Conservation (phyloP, 768 basidiomycete species). For the Omphalotus guepiniiformis region DNA sequence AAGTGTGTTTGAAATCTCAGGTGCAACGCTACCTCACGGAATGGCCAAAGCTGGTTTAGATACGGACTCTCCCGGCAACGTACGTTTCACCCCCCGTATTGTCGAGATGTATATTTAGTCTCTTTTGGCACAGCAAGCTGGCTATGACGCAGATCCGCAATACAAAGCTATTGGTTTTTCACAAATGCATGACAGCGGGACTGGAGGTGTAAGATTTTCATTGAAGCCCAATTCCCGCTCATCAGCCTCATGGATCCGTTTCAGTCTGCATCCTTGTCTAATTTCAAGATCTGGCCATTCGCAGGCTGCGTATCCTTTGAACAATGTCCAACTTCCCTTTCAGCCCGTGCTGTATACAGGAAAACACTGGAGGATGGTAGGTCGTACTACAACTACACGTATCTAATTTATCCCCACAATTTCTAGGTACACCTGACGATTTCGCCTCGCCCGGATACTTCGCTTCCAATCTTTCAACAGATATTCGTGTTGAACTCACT, state of each 20-base stretch:
- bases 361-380: slow-evolving; percentile 48
- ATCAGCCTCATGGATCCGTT: neutral
- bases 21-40: slow-evolving; percentile 64
- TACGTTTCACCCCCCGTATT: slow-evolving; percentile 18
- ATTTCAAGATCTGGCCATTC: slow-evolving; percentile 60
- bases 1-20: slow-evolving; percentile 22
- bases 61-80: slow-evolving; percentile 60
- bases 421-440: slow-evolving; percentile 52
- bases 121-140: slow-evolving; percentile 33
- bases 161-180: slow-evolving; percentile 56
- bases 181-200: slow-evolving; percentile 58
- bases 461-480: slow-evolving; percentile 56
- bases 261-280: slow-evolving; percentile 50
- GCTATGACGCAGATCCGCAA: slow-evolving; percentile 40
- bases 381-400: too few species aligned
- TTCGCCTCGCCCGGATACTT: slow-evolving; percentile 68
- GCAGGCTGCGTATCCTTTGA: slow-evolving; percentile 45
- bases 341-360: slow-evolving; percentile 40
- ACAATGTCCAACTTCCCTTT: slow-evolving; percentile 46
- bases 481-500: slow-evolving; percentile 56
- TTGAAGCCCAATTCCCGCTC: too few species aligned
- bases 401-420: neutral
- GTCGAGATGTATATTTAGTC: neutral
- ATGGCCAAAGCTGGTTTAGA: slow-evolving; percentile 69
- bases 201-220: slow-evolving; percentile 44